These are phyloP conservation scores for Microbotryomycetes sp. DNA, from an alignment of 1,284 basidiomycete species.

Conservation along the genomic window DNA sequence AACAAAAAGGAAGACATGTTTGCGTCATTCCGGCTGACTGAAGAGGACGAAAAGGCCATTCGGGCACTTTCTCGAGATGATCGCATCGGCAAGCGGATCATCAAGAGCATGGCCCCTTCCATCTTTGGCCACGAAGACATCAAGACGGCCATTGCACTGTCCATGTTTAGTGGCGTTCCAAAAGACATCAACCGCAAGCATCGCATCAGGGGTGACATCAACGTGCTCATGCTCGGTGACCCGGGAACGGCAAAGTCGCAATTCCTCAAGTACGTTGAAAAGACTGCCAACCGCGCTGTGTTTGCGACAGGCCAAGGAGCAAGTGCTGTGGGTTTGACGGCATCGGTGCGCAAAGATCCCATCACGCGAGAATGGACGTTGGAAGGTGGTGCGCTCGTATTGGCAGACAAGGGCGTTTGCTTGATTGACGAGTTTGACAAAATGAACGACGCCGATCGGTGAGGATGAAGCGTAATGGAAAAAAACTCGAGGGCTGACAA, in stretches of 20 bases:
- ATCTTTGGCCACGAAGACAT: conserved; percentile 99
- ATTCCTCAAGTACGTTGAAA: conserved; percentile 98
- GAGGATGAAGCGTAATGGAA: no score
- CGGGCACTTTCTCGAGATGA: conserved; percentile 78
- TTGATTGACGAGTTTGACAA: conserved; percentile 99
- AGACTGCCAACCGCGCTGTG: conserved; percentile 95
- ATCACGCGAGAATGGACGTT: conserved; percentile 97
- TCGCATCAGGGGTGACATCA: conserved; percentile 94
- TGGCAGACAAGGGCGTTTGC: conserved; percentile 98
- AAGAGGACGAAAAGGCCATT: conserved; percentile 92
- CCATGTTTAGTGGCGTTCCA: conserved; percentile 83
- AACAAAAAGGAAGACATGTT: conserved; percentile 94
- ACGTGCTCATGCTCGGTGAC: conserved; percentile 89
- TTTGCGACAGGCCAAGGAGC: conserved; percentile 98
- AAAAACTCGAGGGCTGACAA: no score
- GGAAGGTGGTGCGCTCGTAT: conserved; percentile 92
- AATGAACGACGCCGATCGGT: conserved; percentile 82
- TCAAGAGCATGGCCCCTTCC: conserved; percentile 96
- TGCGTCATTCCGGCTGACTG: conserved; percentile 89
- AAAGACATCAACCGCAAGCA: conserved; percentile 97
- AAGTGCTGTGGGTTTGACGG: conserved; percentile 94
- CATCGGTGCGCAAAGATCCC: conserved; percentile 94
- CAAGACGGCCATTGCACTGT: conserved; percentile 93
- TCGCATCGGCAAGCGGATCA: conserved; percentile 89
- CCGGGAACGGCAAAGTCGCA: conserved; percentile 99